phyloP scores from a whole-genome alignment of 129 eudicot genomes.

The Kitagawia praeruptora region DNA sequence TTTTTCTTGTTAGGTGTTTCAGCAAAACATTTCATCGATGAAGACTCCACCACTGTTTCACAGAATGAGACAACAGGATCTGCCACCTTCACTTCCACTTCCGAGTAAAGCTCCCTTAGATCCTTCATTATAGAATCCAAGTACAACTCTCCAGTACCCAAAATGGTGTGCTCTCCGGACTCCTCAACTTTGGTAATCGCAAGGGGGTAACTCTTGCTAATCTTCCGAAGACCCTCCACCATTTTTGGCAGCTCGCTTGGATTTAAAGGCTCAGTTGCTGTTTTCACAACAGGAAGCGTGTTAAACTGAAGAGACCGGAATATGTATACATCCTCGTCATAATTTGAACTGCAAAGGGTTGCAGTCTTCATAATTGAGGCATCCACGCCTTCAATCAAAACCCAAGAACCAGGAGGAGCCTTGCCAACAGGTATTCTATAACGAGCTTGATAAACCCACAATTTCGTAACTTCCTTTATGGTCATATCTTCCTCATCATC shows the following conservation, averaged over 20 bases:
- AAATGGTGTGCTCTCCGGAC: constrained; percentile 96
- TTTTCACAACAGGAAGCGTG: constrained; percentile 96
- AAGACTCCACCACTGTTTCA: constrained; percentile 96
- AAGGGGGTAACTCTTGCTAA: constrained; percentile 91
- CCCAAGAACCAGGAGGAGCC: constrained; percentile 99
- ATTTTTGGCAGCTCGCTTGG: constrained; percentile 98
- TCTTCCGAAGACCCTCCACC: constrained; percentile 98
- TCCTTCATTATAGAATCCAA: constrained; percentile 98
- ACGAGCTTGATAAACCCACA: constrained; percentile 97
- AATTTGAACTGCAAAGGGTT: constrained; percentile 65
- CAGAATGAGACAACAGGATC: constrained; percentile 87
- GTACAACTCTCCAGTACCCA: constrained; percentile 96
- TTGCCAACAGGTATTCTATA: constrained; percentile 83
- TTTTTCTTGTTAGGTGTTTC: constrained; percentile 99
- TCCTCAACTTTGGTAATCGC: constrained; percentile 98
- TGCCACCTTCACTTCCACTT: constrained; percentile 82
- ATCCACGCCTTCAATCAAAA: constrained; percentile 97
- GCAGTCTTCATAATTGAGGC: constrained; percentile 99
- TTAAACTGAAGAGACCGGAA: constrained; percentile 94
- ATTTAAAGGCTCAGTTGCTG: constrained; percentile 96
- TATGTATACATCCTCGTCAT: constrained; percentile 79
- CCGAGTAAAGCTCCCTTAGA: constrained; percentile 95
- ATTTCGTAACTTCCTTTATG: constrained; percentile 81
- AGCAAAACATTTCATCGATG: constrained; percentile 98
- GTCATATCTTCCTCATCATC: constrained; percentile 99